A percentile compares a stretch with the other conserved stretches of the same genome.
Evolutionary conservation across 208 protist species (phyloP).

Genomic region (Herpetomonas muscarum): DNA sequence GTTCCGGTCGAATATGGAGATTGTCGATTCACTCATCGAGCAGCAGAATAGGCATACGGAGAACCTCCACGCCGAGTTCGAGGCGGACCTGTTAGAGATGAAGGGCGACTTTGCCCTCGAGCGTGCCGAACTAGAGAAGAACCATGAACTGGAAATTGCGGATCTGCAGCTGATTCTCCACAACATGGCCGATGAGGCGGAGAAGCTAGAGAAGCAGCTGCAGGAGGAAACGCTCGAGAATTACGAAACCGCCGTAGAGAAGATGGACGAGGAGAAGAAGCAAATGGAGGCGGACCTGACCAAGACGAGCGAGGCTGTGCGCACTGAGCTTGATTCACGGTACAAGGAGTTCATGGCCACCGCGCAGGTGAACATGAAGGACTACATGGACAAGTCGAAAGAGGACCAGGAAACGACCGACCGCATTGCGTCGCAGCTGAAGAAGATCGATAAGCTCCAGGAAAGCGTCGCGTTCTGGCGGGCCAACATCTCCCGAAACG

Average conservation of each 20-base stretch:
- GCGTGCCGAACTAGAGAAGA: slow-evolving; percentile 70
- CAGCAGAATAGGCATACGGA: slow-evolving; percentile 79
- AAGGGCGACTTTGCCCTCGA: slow-evolving; percentile 92
- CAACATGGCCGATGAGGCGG: slow-evolving; percentile 87
- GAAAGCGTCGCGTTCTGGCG: slow-evolving; percentile 89
- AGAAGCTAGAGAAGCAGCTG: slow-evolving; percentile 83
- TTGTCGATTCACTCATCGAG: slow-evolving; percentile 87
- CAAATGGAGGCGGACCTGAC: slow-evolving; percentile 83
- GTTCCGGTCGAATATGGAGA: slow-evolving; percentile 87
- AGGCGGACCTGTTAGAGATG: slow-evolving; percentile 86
- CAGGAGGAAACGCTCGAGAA: slow-evolving; percentile 83
- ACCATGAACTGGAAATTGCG: slow-evolving; percentile 76
- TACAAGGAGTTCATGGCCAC: slow-evolving; percentile 92
- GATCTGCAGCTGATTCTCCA: slow-evolving; percentile 87
- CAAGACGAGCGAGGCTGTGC: slow-evolving; percentile 60
- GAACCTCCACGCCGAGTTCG: slow-evolving; percentile 88
- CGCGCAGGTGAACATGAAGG: slow-evolving; percentile 92
- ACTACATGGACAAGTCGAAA: slow-evolving; percentile 94
- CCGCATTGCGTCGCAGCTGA: slow-evolving; percentile 84
- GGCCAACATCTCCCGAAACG: slow-evolving; percentile 85
- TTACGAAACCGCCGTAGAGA: slow-evolving; percentile 89
- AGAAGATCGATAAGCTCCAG: slow-evolving; percentile 94
- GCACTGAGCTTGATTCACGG: slow-evolving; percentile 70
- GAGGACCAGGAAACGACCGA: slow-evolving; percentile 91
- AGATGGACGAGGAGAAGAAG: slow-evolving; percentile 90